Evolutionary conservation across 1,284 basidiomycete genomes (phyloP).

Genomic region (Heliocybe sulcata): DNA sequence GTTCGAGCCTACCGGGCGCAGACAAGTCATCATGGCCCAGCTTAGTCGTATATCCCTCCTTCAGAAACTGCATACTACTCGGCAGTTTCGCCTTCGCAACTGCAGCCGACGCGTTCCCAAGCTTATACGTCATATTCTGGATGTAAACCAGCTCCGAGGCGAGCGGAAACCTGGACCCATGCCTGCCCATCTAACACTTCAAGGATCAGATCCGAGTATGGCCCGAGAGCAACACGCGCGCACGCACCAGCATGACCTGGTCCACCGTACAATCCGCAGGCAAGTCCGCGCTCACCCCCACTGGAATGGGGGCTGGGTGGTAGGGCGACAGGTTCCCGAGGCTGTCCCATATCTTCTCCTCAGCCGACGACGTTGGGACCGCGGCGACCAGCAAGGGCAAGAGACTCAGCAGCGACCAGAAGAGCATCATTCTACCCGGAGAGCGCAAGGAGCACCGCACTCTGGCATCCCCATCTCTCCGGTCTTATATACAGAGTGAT

Average conservation of each 20-base stretch:
- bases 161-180: slow-evolving; percentile 32
- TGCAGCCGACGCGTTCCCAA: slow-evolving; percentile 20
- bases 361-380: not conserved
- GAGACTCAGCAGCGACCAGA: not conserved
- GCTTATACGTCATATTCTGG: slow-evolving; percentile 26
- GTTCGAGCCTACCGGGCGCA: slow-evolving; percentile 28
- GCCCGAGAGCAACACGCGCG: slow-evolving; percentile 2
- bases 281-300: slow-evolving; percentile 24
- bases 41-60: slow-evolving; percentile 29
- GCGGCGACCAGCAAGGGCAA: not conserved
- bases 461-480: not conserved
- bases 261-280: slow-evolving; percentile 36
- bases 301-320: slow-evolving; percentile 23
- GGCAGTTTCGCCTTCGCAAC: slow-evolving; percentile 26
- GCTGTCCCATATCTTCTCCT: not conserved
- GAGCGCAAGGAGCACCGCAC: not conserved
- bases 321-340: slow-evolving; percentile 33
- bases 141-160: slow-evolving; percentile 26
- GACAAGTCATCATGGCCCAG: slow-evolving; percentile 35
- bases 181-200: slow-evolving; percentile 27
- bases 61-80: slow-evolving; percentile 28
- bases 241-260: slow-evolving; percentile 32
- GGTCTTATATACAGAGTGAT: not conserved
- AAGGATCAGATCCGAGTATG: not conserved
- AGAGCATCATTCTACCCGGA: not conserved